A percentile compares a stretch with the other conserved stretches of the same genome.
phyloP scores from a whole-genome alignment of 805 yeast genomes.

The Nakazawaea ernobii region DNA sequence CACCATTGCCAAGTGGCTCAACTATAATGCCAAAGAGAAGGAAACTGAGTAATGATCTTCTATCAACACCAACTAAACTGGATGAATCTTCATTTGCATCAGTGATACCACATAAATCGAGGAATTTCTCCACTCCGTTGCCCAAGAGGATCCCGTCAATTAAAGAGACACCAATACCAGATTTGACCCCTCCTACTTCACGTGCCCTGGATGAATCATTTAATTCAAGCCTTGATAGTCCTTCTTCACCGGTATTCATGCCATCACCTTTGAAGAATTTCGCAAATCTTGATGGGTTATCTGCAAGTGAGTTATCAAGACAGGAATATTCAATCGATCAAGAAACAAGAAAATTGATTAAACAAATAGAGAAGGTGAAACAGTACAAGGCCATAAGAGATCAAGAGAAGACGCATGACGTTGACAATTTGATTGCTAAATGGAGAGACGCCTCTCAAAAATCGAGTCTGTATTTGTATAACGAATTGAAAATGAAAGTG shows the following conservation, averaged over 20 bases:
- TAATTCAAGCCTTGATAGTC: neutral
- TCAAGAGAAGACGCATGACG: neutral
- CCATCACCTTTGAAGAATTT: neutral
- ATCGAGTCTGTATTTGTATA: neutral
- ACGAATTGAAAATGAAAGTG: slow-evolving; percentile 4
- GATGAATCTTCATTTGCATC: neutral
- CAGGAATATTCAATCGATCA: slow-evolving; percentile 2
- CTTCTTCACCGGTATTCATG: neutral
- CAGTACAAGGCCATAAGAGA: slow-evolving; percentile 1
- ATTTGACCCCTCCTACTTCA: slow-evolving; percentile 10
- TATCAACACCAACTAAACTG: neutral
- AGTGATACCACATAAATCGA: slow-evolving; percentile 4
- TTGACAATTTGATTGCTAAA: neutral
- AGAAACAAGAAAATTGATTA: neutral
- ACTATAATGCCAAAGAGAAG: slow-evolving; percentile 9
- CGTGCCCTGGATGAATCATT: neutral
- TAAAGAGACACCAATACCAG: slow-evolving; percentile 8
- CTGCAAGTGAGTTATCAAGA: neutral
- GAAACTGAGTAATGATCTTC: slow-evolving; percentile 3
- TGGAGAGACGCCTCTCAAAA: slow-evolving; percentile 2
- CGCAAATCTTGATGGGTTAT: neutral
- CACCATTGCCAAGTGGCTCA: slow-evolving; percentile 9
- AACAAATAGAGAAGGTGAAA: neutral
- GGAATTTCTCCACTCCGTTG: slow-evolving; percentile 8
- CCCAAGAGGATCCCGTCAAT: slow-evolving; percentile 9